Evolutionary conservation across 139 green algal species (phyloP).

Genomic region (Raphidocelis subcapitata): DNA sequence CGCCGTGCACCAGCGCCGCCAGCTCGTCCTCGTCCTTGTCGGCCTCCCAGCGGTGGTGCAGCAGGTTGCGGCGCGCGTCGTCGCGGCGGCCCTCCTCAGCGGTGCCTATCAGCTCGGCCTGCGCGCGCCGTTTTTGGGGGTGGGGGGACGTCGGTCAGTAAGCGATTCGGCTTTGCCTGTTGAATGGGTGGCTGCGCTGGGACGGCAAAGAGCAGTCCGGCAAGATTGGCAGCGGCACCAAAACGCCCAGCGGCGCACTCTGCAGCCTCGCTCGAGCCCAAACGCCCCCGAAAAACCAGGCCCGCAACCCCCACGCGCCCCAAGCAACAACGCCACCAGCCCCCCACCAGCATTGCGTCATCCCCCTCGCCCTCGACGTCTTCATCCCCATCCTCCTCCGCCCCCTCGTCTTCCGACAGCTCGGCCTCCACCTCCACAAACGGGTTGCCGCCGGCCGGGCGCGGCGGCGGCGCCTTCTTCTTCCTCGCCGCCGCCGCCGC

Average conservation of each 20-base stretch:
- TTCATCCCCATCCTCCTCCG: neutral
- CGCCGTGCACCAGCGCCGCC: slow-evolving; percentile 13
- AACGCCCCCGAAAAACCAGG: no score
- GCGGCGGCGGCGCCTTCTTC: neutral
- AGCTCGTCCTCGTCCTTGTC: slow-evolving; percentile 4
- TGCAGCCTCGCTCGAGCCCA: no score
- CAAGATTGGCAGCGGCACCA: no score
- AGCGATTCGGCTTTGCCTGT: slow-evolving; percentile 3
- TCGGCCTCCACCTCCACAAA: slow-evolving; percentile 27
- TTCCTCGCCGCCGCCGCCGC: slow-evolving; percentile 5
- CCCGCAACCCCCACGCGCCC: no score
- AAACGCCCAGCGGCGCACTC: no score
- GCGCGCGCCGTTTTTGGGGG: no score
- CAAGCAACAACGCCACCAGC: neutral
- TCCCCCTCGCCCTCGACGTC: slow-evolving; percentile 13
- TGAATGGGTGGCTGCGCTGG: neutral
- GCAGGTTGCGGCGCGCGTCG: slow-evolving; percentile 1
- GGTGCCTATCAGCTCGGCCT: slow-evolving; percentile 17
- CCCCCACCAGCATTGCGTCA: slow-evolving; percentile 26
- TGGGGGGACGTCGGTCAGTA: no score
- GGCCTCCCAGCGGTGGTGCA: slow-evolving; percentile 12
- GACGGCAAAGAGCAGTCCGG: no score
- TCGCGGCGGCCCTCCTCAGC: slow-evolving; percentile 10
- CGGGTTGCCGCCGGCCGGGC: neutral
- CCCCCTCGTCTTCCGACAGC: slow-evolving; percentile 14